Conservation (phyloP, 2,329 filamentous ascomycete species). For the Uncinocarpus reesii region DNA sequence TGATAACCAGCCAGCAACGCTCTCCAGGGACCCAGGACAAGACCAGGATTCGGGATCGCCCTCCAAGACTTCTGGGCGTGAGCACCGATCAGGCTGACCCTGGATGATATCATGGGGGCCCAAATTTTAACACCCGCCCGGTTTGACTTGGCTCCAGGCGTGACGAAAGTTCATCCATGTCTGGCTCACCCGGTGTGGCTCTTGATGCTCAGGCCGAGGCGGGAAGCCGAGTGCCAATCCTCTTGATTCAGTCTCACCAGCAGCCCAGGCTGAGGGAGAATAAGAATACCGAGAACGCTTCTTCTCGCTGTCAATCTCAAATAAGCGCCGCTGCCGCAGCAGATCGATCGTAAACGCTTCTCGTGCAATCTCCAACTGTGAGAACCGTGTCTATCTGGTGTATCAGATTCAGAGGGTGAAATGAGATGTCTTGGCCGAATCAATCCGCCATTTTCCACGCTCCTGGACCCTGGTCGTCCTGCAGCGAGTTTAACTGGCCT, state of each 20-base stretch:
- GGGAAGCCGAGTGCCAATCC: too few species aligned
- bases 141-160: neutral
- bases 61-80: neutral
- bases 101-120: conserved; percentile 9
- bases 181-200: neutral
- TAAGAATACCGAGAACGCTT: too few species aligned
- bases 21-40: neutral
- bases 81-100: neutral
- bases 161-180: too few species aligned
- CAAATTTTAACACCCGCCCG: neutral
- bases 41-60: too few species aligned
- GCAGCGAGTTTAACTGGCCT: too few species aligned
- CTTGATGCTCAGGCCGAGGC: too few species aligned
- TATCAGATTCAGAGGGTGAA: neutral
- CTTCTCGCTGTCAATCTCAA: too few species aligned
- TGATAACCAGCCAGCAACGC: neutral
- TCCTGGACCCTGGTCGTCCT: conserved; percentile 3
- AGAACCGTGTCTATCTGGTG: neutral
- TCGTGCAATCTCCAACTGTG: neutral
- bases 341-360: too few species aligned
- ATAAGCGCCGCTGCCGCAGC: too few species aligned
- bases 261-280: too few species aligned
- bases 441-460: neutral
- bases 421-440: neutral
- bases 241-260: too few species aligned